Evolutionary conservation across 345 rosid species (phyloP).

Genomic region (Eucalyptus coolabah): DNA sequence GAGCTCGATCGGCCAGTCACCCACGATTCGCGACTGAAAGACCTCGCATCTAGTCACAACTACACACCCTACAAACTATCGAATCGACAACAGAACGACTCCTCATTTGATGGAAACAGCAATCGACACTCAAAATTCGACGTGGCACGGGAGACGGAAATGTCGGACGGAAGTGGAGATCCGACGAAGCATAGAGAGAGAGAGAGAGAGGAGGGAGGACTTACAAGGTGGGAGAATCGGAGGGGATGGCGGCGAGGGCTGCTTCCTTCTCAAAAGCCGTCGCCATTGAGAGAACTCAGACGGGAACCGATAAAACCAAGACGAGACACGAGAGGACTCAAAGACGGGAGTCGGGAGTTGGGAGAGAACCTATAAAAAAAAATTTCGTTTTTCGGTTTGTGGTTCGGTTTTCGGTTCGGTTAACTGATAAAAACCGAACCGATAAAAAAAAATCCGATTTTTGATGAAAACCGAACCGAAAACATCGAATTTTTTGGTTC

Average conservation of each 20-base stretch:
- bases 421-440: too few relatives aligned
- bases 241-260: conserved; percentile 44
- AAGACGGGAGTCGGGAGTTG: too few relatives aligned
- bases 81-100: not conserved
- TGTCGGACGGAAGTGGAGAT: not conserved
- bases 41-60: not conserved
- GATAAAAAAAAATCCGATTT: too few relatives aligned
- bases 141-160: too few relatives aligned
- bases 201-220: not conserved
- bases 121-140: not conserved
- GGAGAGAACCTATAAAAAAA: too few relatives aligned
- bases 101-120: not conserved
- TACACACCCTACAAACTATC: not conserved
- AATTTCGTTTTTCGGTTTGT: too few relatives aligned
- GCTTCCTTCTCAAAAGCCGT: conserved; percentile 92
- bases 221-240: conserved; percentile 81
- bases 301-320: not conserved
- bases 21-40: not conserved
- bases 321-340: conserved; percentile 12
- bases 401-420: too few relatives aligned
- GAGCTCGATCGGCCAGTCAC: not conserved
- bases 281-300: not conserved
- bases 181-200: not conserved
- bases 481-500: too few relatives aligned
- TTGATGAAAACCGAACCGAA: too few relatives aligned